These are phyloP conservation scores for Cardamine resedifolia DNA, from an alignment of 345 rosid genomes.

Conservation along the genomic window DNA sequence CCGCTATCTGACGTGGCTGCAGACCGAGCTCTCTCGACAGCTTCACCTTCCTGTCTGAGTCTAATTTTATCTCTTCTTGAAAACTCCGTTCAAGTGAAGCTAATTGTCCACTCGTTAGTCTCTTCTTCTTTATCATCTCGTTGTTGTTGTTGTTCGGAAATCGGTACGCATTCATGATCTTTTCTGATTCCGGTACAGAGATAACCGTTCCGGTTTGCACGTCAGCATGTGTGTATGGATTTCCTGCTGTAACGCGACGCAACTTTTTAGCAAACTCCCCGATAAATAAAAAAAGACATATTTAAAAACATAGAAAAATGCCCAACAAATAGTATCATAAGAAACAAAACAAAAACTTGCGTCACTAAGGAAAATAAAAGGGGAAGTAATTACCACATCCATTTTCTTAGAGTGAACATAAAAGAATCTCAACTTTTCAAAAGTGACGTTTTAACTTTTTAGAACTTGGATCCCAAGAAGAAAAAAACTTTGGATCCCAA, in stretches of 20 bases:
- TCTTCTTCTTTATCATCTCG: slow-evolving; percentile 43
- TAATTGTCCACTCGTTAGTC: slow-evolving; percentile 57
- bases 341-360: not conserved
- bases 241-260: slow-evolving; percentile 19
- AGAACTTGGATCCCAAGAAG: slow-evolving; percentile 32
- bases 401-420: not conserved
- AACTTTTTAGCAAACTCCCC: not conserved
- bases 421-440: slow-evolving; percentile 22
- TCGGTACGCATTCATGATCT: not conserved
- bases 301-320: not conserved
- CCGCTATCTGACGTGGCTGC: slow-evolving; percentile 72
- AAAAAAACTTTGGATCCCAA: slow-evolving; percentile 10
- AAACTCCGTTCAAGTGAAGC: slow-evolving; percentile 68
- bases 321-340: not conserved
- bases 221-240: slow-evolving; percentile 38
- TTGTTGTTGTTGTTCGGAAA: slow-evolving; percentile 29
- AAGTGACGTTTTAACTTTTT: slow-evolving; percentile 30
- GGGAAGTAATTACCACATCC: not conserved
- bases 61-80: slow-evolving; percentile 70
- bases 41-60: slow-evolving; percentile 67
- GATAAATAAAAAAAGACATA: not conserved
- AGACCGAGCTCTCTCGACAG: slow-evolving; percentile 71
- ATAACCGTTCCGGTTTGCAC: slow-evolving; percentile 35
- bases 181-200: slow-evolving; percentile 31
- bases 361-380: not conserved